These are phyloP conservation scores for Ceratobasidium sp. DNA, from an alignment of 1,284 basidiomycete species.

Conservation along the genomic window DNA sequence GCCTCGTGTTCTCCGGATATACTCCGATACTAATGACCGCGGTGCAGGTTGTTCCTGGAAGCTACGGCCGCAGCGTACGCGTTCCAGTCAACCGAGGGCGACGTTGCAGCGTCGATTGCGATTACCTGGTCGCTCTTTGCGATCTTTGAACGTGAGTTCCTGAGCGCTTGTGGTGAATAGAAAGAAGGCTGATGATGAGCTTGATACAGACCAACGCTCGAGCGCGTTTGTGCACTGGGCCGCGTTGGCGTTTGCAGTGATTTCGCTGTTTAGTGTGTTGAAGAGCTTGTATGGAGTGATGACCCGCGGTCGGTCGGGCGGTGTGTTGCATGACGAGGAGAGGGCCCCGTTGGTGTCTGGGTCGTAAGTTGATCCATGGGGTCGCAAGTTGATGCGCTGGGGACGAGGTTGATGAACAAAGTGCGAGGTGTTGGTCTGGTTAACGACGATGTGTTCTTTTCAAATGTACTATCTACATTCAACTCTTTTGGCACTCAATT, in stretches of 20 bases:
- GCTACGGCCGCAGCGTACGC: conserved; percentile 92
- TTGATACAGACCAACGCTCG: conserved; percentile 60
- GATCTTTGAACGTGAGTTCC: conserved; percentile 79
- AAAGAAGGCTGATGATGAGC: not conserved
- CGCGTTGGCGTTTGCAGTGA: conserved; percentile 86
- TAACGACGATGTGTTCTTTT: too few relatives aligned
- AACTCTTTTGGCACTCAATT: too few relatives aligned
- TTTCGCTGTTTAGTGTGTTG: conserved; percentile 86
- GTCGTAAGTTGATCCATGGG: not conserved
- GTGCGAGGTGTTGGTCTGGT: too few relatives aligned
- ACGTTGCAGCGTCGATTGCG: conserved; percentile 89
- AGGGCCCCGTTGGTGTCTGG: conserved; percentile 75
- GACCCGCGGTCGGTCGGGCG: conserved; percentile 58
- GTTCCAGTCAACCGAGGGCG: conserved; percentile 89
- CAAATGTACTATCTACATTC: too few relatives aligned
- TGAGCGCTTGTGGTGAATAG: not conserved
- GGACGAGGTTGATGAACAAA: too few relatives aligned
- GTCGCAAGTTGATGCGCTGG: too few relatives aligned
- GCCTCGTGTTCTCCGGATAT: not conserved
- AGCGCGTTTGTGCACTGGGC: conserved; percentile 88
- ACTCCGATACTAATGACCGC: not conserved
- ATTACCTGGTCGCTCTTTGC: conserved; percentile 88
- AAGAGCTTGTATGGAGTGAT: conserved; percentile 76
- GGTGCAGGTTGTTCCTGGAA: conserved; percentile 89
- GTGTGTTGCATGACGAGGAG: conserved; percentile 84